Percentiles rank a stretch among this genome's conserved stretches.
Evolutionary conservation across 2,329 filamentous ascomycete genomes (phyloP).

Genomic region (Aureobasidium sp.): DNA sequence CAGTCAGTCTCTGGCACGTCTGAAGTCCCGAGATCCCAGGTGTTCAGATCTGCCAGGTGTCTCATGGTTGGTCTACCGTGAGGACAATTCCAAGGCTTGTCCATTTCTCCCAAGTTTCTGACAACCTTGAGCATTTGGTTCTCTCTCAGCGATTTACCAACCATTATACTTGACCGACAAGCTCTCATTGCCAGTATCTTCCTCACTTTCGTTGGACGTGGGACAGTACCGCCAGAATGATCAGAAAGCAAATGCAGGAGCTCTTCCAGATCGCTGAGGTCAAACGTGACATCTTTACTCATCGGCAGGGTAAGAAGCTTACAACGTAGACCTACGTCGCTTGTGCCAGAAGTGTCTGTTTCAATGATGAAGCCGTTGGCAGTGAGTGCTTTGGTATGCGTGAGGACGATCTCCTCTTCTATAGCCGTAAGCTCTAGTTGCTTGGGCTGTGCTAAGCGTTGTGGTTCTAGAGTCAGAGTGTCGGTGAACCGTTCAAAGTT

Average conservation of each 20-base stretch:
- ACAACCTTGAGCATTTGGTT: conserved; percentile 81
- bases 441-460: conserved; percentile 80
- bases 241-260: conserved; percentile 77
- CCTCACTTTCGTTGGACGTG: conserved; percentile 77
- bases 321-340: conserved; percentile 65
- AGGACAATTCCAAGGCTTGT: conserved; percentile 98
- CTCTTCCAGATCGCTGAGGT: conserved; percentile 76
- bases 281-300: conserved; percentile 83
- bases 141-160: conserved; percentile 70
- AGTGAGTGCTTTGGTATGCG: conserved; percentile 63
- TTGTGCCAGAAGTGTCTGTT: conserved; percentile 14
- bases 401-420: conserved; percentile 84
- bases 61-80: conserved; percentile 96
- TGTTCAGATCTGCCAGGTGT: conserved; percentile 68
- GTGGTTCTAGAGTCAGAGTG: conserved; percentile 75
- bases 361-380: conserved; percentile 82
- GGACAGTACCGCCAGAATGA: conserved; percentile 42
- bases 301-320: conserved; percentile 72
- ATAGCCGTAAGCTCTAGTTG: conserved; percentile 78
- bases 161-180: conserved; percentile 94
- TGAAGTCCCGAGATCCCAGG: not conserved
- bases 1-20: not conserved
- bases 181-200: conserved; percentile 96
- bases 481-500: conserved; percentile 90
- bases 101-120: conserved; percentile 84